Evolutionary conservation across 306 rosid genomes (phyloP).

Genomic region (Lablab purpureus): DNA sequence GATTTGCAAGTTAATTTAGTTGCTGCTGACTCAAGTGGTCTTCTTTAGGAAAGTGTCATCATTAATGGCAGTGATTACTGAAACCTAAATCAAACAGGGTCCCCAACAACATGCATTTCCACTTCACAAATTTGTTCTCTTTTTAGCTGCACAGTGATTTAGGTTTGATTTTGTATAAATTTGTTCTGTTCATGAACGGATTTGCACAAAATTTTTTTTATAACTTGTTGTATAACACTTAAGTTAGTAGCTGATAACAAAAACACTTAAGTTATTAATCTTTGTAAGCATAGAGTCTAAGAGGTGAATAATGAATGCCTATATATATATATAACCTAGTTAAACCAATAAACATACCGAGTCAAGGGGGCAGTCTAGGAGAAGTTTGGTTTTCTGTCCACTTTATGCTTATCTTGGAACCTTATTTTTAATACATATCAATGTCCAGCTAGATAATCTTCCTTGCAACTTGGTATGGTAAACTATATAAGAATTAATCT

Average conservation of each 20-base stretch:
- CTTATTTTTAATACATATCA: slow-evolving; percentile 6
- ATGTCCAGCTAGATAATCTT: slow-evolving; percentile 9
- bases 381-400: neutral
- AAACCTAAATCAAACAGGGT: neutral
- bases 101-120: neutral
- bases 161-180: too few relatives aligned
- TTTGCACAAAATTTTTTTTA: too few relatives aligned
- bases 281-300: too few relatives aligned
- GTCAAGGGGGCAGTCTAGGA: slow-evolving; percentile 23
- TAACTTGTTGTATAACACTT: too few relatives aligned
- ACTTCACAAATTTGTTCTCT: too few relatives aligned
- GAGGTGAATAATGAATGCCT: too few relatives aligned
- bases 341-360: neutral
- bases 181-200: too few relatives aligned
- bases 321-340: too few relatives aligned
- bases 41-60: slow-evolving; percentile 31
- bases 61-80: neutral
- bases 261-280: too few relatives aligned
- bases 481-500: neutral
- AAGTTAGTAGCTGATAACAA: too few relatives aligned
- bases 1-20: slow-evolving; percentile 4
- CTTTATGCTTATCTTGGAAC: slow-evolving; percentile 26
- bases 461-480: neutral
- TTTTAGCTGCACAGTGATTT: too few relatives aligned
- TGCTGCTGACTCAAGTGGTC: slow-evolving; percentile 28